Conservation (phyloP, 2,329 filamentous ascomycete species). For the Colletotrichum spinosum region DNA sequence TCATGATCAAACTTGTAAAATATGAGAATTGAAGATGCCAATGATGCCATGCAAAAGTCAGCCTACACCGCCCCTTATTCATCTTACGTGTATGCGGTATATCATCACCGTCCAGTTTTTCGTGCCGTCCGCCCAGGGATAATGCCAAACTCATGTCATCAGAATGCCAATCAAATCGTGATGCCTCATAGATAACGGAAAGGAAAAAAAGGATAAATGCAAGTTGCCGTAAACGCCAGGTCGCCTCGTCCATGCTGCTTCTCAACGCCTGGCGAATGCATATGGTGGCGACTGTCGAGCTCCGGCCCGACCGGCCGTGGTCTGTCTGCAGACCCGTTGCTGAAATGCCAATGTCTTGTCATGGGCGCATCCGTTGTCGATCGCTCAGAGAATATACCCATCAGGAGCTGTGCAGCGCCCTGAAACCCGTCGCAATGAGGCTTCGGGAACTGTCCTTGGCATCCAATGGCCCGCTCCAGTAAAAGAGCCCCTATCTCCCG, state of each 20-base stretch:
- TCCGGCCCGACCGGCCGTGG: constrained; percentile 31
- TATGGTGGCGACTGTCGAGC: constrained; percentile 5
- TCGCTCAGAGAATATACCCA: constrained; percentile 8
- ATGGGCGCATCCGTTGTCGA: constrained; percentile 17
- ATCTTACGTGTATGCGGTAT: constrained; percentile 23
- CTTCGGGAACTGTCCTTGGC: constrained; percentile 67
- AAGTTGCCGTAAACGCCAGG: constrained; percentile 18
- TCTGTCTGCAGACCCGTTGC: constrained; percentile 28
- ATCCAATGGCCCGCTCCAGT: constrained; percentile 84
- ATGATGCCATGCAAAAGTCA: constrained; percentile 26
- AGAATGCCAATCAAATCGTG: background rate
- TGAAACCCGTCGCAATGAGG: constrained; percentile 69
- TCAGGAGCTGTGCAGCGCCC: constrained; percentile 63
- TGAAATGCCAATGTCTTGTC: constrained; percentile 7
- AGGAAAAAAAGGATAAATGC: background rate
- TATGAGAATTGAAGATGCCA: constrained; percentile 6
- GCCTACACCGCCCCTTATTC: constrained; percentile 25
- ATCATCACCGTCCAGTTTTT: constrained; percentile 28
- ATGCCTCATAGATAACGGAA: background rate
- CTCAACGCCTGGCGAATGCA: constrained; percentile 30
- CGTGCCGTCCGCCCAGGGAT: constrained; percentile 2
- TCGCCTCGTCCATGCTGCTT: constrained; percentile 23
- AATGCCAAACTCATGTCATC: constrained; percentile 8
- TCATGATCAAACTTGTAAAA: constrained; percentile 13
- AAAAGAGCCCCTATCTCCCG: constrained; percentile 75